A percentile compares a stretch with the other conserved stretches of the same genome.
Evolutionary conservation across 2,329 filamentous ascomycete species (phyloP).

Genomic region (Arthrobotrys sphaeroides): DNA sequence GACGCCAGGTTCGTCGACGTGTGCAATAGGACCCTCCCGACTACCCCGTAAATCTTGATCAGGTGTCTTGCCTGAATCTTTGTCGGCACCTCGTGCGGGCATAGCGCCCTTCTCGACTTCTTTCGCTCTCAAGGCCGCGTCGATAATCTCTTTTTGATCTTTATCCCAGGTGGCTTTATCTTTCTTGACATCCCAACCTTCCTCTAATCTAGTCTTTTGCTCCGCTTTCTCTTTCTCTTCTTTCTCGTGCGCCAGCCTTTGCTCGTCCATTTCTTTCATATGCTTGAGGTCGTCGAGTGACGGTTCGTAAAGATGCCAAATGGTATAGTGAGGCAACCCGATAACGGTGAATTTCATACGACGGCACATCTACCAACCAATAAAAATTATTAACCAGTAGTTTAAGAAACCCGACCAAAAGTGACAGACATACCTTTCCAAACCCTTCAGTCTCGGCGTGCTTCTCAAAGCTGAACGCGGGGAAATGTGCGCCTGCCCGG

Average conservation of each 20-base stretch:
- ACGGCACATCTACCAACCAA: conserved; percentile 85
- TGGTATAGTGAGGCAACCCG: conserved; percentile 94
- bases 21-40: conserved; percentile 55
- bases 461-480: conserved; percentile 97
- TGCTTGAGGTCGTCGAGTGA: conserved; percentile 95
- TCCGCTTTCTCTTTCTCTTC: conserved; percentile 80
- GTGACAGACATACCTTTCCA: conserved; percentile 76
- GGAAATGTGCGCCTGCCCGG: conserved; percentile 93
- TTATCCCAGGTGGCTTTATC: conserved; percentile 79
- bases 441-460: conserved; percentile 98
- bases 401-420: conserved; percentile 30
- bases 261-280: conserved; percentile 96
- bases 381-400: conserved; percentile 28
- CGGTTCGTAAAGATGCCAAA: conserved; percentile 99
- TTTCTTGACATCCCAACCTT: conserved; percentile 78
- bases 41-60: conserved; percentile 51
- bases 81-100: conserved; percentile 44
- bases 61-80: conserved; percentile 33
- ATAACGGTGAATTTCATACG: conserved; percentile 96
- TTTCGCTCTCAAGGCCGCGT: conserved; percentile 66
- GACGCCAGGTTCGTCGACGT: conserved; percentile 55
- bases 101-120: conserved; percentile 65
- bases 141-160: conserved; percentile 81
- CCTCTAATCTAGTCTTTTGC: conserved; percentile 78
- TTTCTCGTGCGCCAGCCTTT: conserved; percentile 79